Conservation (phyloP, 83 land plant species). For the Thuja plicata region DNA sequence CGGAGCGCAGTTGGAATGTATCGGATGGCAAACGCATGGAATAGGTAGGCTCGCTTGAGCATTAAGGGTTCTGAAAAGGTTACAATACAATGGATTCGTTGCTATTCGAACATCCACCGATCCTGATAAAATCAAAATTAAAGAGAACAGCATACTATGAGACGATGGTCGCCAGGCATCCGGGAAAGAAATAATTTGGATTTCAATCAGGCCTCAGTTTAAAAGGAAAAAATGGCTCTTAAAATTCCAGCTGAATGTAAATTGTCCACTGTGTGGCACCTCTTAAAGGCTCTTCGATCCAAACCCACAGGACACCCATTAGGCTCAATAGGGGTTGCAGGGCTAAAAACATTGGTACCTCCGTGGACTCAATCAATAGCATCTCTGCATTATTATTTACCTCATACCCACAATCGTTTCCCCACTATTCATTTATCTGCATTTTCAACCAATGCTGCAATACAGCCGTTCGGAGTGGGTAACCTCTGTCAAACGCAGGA, state of each 20-base stretch:
- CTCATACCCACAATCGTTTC: not conserved
- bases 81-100: not conserved
- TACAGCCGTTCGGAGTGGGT: not conserved
- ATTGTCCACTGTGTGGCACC: too few relatives aligned
- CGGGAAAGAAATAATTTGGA: not conserved
- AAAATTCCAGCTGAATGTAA: not conserved
- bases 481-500: not conserved
- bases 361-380: not conserved
- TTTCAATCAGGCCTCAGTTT: not conserved
- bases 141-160: not conserved
- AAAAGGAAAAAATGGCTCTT: not conserved
- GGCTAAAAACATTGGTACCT: not conserved
- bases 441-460: slow-evolving; percentile 4
- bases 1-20: not conserved
- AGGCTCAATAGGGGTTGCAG: too few relatives aligned
- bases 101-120: not conserved
- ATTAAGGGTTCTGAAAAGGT: not conserved
- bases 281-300: not conserved
- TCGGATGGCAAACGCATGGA: not conserved
- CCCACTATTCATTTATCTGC: not conserved
- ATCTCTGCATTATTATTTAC: not conserved
- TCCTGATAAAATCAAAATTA: not conserved
- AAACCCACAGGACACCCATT: not conserved
- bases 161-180: not conserved
- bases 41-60: not conserved